Percentiles rank a stretch among this genome's conserved stretches.
These are phyloP conservation scores for Rehmannia glutinosa DNA, from an alignment of 257 asterid species.

Conservation along the genomic window DNA sequence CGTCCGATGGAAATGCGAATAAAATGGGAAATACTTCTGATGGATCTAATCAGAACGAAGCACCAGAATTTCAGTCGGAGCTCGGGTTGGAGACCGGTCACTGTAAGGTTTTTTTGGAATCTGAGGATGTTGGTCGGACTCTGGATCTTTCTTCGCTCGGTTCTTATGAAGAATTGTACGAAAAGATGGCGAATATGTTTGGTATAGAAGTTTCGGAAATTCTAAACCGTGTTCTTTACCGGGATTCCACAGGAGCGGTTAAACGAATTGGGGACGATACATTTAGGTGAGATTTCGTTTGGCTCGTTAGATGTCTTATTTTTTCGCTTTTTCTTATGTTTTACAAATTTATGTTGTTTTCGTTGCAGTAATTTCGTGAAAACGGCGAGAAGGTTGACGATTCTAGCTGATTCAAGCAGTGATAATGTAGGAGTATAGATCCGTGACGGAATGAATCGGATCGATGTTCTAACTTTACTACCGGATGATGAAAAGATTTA, in stretches of 20 bases:
- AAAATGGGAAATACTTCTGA: conserved; percentile 43
- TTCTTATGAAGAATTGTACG: conserved; percentile 63
- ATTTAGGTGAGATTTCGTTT: conserved; percentile 43
- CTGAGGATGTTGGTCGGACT: conserved; percentile 76
- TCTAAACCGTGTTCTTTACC: conserved; percentile 46
- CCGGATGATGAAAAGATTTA: conserved; percentile 24
- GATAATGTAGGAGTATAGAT: conserved; percentile 42
- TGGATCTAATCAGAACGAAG: conserved; percentile 50
- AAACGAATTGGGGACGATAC: conserved; percentile 63
- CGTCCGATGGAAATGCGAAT: conserved; percentile 45
- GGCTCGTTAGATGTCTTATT: background rate
- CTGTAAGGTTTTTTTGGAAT: conserved; percentile 81
- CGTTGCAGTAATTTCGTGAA: conserved; percentile 55
- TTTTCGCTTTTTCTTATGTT: background rate
- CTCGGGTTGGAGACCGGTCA: conserved; percentile 48
- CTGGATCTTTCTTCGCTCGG: conserved; percentile 58
- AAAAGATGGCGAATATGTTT: conserved; percentile 57
- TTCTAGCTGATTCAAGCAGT: conserved; percentile 50
- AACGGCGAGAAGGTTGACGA: conserved; percentile 62
- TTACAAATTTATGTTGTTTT: background rate
- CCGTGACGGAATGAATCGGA: conserved; percentile 8
- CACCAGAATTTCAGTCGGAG: conserved; percentile 36
- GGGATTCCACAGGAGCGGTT: conserved; percentile 49
- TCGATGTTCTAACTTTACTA: conserved; percentile 18
- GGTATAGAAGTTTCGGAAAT: conserved; percentile 49